A percentile compares a stretch with the other conserved stretches of the same genome.
phyloP scores from a whole-genome alignment of 345 rosid genomes.

The Rhodamnia rubescens region DNA sequence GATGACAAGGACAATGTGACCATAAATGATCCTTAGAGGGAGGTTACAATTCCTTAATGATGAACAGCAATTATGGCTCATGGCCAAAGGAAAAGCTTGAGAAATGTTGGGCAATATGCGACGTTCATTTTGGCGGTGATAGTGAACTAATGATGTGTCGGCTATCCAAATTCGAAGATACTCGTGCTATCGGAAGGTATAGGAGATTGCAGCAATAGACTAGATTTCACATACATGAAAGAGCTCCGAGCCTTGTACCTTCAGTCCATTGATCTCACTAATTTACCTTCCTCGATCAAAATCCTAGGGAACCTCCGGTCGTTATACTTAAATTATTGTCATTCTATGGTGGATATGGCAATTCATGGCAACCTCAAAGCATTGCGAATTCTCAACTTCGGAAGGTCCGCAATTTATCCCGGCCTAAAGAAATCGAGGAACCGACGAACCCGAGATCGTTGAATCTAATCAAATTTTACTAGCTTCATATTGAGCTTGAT shows the following conservation, averaged over 20 bases:
- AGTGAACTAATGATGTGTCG: too few species aligned
- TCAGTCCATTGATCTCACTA: fast-evolving
- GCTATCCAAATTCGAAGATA: too few species aligned
- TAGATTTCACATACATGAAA: too few species aligned
- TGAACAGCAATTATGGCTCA: too few species aligned
- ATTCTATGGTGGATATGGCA: not conserved
- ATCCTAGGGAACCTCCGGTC: fast-evolving
- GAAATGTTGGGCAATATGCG: too few species aligned
- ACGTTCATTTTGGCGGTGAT: too few species aligned
- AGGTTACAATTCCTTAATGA: too few species aligned
- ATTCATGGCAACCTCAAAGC: not conserved
- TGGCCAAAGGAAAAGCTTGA: too few species aligned
- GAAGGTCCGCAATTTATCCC: fast-evolving
- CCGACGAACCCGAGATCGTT: not conserved
- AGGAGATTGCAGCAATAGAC: too few species aligned
- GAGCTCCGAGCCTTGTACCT: not conserved
- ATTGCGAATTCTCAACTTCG: not conserved
- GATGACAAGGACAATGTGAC: not conserved
- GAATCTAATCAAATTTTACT: fast-evolving
- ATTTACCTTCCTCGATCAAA: fast-evolving
- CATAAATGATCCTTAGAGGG: not conserved
- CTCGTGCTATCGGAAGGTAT: too few species aligned
- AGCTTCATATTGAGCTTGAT: not conserved
- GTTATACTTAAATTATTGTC: fast-evolving
- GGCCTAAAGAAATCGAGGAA: not conserved